Conservation (phyloP, 805 yeast species). For the Candida verbasci region DNA sequence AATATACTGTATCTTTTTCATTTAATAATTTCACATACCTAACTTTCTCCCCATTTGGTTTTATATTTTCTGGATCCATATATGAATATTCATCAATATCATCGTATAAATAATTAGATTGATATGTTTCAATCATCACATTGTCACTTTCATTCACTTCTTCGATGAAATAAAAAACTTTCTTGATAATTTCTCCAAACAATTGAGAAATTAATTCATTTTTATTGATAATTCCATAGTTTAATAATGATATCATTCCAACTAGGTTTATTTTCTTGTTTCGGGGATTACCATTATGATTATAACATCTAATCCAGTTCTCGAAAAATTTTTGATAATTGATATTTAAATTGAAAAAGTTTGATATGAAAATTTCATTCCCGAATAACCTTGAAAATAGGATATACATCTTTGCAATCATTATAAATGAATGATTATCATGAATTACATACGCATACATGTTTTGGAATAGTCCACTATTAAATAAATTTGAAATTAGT, state of each 20-base stretch:
- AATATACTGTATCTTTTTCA: constrained; percentile 31
- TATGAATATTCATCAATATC: constrained; percentile 41
- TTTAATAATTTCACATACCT: constrained; percentile 31
- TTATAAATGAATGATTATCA: constrained; percentile 39
- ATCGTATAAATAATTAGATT: constrained; percentile 32
- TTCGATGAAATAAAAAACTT: constrained; percentile 52
- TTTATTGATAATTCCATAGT: constrained; percentile 25
- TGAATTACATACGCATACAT: constrained; percentile 38
- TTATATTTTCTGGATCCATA: constrained; percentile 33
- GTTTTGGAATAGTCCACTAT: constrained; percentile 43
- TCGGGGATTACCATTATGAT: constrained; percentile 67
- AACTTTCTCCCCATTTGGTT: constrained; percentile 39
- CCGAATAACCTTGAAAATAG: constrained; percentile 36
- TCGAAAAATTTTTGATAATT: constrained; percentile 21
- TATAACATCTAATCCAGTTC: constrained; percentile 38
- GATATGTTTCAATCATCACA: constrained; percentile 34
- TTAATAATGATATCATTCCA: constrained; percentile 53
- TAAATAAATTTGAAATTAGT: constrained; percentile 28
- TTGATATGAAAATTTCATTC: constrained; percentile 30
- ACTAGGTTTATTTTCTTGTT: constrained; percentile 64
- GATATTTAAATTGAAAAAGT: constrained; percentile 15
- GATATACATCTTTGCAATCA: constrained; percentile 31
- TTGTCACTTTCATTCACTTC: constrained; percentile 58
- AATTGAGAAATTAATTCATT: constrained; percentile 15
- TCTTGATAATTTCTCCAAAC: constrained; percentile 26